A percentile compares a stretch with the other conserved stretches of the same genome.
Evolutionary conservation across 495 filamentous ascomycete species (phyloP).

Genomic region (Podospora conica): DNA sequence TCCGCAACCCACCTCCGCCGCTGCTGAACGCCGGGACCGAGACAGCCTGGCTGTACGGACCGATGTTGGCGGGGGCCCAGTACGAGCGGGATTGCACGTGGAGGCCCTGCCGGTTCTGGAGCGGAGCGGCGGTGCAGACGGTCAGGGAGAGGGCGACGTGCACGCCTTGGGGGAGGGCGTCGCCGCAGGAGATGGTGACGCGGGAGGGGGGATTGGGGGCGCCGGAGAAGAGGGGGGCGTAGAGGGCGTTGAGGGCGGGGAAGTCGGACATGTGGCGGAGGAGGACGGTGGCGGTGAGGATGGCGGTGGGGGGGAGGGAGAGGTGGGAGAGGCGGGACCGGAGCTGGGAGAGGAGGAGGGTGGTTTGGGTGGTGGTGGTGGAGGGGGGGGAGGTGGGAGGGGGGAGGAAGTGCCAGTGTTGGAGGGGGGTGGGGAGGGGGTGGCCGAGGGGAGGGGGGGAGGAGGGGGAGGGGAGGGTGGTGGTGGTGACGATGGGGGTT

Average conservation of each 20-base stretch:
- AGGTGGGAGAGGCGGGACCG: conserved; percentile 22
- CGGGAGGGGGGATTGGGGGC: conserved; percentile 78
- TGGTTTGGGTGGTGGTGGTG: conserved; percentile 33
- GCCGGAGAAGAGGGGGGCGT: conserved; percentile 56
- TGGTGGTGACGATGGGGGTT: neutral
- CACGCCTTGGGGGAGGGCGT: conserved; percentile 45
- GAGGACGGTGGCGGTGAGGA: conserved; percentile 69
- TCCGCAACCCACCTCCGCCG: neutral
- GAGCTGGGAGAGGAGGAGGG: conserved; percentile 31
- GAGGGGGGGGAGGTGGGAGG: conserved; percentile 13
- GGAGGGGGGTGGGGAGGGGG: conserved; percentile 7
- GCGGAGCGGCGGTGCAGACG: conserved; percentile 20
- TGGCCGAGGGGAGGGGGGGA: neutral
- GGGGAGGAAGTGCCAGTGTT: conserved; percentile 20
- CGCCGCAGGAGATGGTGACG: conserved; percentile 74
- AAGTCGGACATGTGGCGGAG: conserved; percentile 79
- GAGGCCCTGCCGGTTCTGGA: conserved; percentile 48
- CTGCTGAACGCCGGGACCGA: conserved; percentile 42
- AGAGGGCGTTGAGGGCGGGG: conserved; percentile 61
- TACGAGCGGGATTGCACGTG: conserved; percentile 93
- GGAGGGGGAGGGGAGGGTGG: neutral
- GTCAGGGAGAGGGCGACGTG: conserved; percentile 50
- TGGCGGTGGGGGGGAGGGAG: conserved; percentile 42
- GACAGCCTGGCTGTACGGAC: conserved; percentile 91
- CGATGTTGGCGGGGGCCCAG: conserved; percentile 98